A percentile compares a stretch with the other conserved stretches of the same genome.
These are phyloP conservation scores for Penicillium sp. DNA, from an alignment of 2,329 filamentous ascomycete species.

Conservation along the genomic window DNA sequence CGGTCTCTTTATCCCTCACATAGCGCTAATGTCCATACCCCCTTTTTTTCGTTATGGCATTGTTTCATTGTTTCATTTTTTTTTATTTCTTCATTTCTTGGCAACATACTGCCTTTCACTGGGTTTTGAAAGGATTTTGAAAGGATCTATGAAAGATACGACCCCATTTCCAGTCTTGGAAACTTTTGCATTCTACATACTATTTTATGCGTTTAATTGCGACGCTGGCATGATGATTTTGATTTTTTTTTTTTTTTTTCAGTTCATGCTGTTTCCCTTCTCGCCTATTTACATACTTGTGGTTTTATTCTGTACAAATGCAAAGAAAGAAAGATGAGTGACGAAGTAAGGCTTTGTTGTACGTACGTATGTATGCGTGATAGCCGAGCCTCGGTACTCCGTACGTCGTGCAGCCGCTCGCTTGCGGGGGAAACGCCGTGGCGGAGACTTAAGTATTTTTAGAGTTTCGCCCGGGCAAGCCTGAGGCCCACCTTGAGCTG, in stretches of 20 bases:
- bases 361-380: not conserved
- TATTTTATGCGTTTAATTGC: constrained; percentile 1
- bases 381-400: not conserved
- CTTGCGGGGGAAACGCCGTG: too few species aligned
- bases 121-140: too few species aligned
- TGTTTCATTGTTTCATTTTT: not conserved
- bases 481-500: too few species aligned
- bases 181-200: not conserved
- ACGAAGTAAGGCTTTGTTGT: too few species aligned
- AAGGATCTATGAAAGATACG: not conserved
- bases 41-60: not conserved
- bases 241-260: not conserved
- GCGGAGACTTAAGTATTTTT: too few species aligned
- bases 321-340: not conserved
- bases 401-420: too few species aligned
- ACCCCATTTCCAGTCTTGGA: not conserved
- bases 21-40: not conserved
- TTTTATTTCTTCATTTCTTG: not conserved
- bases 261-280: not conserved
- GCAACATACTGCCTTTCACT: not conserved
- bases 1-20: not conserved
- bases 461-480: too few species aligned
- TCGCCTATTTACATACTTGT: not conserved
- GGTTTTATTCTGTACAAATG: not conserved
- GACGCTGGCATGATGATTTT: not conserved